A percentile compares a stretch with the other conserved stretches of the same genome.
These are phyloP conservation scores for Anacardium occidentale DNA, from an alignment of 345 rosid species.

Conservation along the genomic window DNA sequence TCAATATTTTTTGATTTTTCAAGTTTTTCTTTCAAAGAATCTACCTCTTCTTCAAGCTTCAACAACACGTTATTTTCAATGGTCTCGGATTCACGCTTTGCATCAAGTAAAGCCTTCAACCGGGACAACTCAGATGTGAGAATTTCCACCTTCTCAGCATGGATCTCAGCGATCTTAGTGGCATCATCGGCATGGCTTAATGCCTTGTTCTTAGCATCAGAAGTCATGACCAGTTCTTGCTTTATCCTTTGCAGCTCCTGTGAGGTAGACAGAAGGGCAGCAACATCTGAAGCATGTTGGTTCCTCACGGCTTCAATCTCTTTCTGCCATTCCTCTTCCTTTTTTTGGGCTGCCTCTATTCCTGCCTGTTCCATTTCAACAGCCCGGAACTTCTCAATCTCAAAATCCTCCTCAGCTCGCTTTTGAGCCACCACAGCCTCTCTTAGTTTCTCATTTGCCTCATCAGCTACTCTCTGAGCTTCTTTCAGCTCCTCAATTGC, in stretches of 20 bases:
- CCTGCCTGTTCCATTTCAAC: constrained; percentile 89
- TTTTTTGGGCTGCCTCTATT: constrained; percentile 76
- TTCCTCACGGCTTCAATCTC: constrained; percentile 72
- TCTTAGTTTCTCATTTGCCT: constrained; percentile 66
- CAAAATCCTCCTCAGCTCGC: constrained; percentile 75
- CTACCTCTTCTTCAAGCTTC: constrained; percentile 56
- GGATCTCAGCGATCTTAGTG: constrained; percentile 81
- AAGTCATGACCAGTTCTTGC: constrained; percentile 65
- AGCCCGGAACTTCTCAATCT: constrained; percentile 86
- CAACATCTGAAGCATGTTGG: constrained; percentile 82
- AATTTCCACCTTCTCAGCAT: constrained; percentile 71
- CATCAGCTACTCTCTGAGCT: constrained; percentile 61
- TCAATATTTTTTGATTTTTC: constrained; percentile 50
- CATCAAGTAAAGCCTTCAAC: constrained; percentile 72
- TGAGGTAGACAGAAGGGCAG: constrained; percentile 66
- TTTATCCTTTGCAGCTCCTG: constrained; percentile 70
- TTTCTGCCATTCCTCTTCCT: constrained; percentile 78
- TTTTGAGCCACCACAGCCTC: constrained; percentile 89
- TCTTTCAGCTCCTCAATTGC: constrained; percentile 74
- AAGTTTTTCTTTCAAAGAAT: constrained; percentile 57
- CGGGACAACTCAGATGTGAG: constrained; percentile 71
- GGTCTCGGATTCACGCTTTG: constrained; percentile 55
- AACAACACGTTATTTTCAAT: constrained; percentile 44
- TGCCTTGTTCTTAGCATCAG: constrained; percentile 85
- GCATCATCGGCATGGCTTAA: constrained; percentile 86